A percentile compares a stretch with the other conserved stretches of the same genome.
Evolutionary conservation across 768 basidiomycete species (phyloP).

Genomic region (Tricholoma sp.): DNA sequence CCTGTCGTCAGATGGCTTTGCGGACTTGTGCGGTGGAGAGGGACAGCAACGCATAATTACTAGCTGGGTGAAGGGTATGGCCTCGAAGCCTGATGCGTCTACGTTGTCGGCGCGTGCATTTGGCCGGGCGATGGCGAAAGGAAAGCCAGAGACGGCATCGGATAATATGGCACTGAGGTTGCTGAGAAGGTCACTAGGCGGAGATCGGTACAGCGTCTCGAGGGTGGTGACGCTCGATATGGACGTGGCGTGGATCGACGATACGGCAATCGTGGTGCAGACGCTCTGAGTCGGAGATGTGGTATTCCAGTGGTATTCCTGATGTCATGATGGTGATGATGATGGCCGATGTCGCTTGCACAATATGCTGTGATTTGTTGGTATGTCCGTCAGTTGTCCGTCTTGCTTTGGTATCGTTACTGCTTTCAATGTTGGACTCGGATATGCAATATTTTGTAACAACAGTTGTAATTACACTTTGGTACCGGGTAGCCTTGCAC

Average conservation of each 20-base stretch:
- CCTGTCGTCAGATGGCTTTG: conserved; percentile 62
- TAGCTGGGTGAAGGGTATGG: conserved; percentile 47
- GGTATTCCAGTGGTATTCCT: too few species aligned
- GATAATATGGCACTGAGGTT: conserved; percentile 55
- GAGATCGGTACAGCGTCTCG: conserved; percentile 49
- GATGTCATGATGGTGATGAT: too few species aligned
- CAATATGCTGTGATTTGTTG: background rate
- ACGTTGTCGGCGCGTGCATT: conserved; percentile 3
- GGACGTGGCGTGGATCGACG: conserved; percentile 64
- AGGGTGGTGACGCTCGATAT: conserved; percentile 58
- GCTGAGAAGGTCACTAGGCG: conserved; percentile 52
- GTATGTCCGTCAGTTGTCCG: conserved; percentile 1
- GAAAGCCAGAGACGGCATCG: conserved; percentile 2
- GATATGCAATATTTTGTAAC: conserved; percentile 4
- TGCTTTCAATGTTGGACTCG: conserved; percentile 2
- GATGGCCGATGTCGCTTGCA: background rate
- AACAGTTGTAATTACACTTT: conserved; percentile 4
- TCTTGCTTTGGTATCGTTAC: background rate
- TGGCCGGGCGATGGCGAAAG: background rate
- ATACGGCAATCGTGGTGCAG: conserved; percentile 62
- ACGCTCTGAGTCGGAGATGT: conserved; percentile 34
- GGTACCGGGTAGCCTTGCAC: background rate
- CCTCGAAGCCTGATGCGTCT: conserved; percentile 20
- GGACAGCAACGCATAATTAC: conserved; percentile 42
- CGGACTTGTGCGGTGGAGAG: conserved; percentile 49